Evolutionary conservation across 345 rosid species (phyloP).

Genomic region (Murraya koenigii): DNA sequence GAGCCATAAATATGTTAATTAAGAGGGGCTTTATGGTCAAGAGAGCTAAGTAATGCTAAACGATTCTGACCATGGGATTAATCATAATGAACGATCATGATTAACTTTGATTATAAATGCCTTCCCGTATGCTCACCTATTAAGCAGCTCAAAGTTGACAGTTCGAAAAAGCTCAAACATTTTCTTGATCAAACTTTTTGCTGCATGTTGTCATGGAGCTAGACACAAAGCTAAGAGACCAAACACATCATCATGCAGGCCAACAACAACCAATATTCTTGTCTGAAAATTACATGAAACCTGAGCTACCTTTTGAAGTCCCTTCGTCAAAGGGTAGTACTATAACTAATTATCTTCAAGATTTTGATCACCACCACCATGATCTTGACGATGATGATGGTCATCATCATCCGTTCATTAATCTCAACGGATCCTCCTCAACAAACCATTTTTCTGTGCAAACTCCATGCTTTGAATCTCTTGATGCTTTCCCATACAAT

Average conservation of each 20-base stretch:
- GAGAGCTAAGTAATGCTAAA: neutral
- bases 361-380: conserved; percentile 42
- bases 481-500: conserved; percentile 43
- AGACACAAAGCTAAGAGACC: conserved; percentile 14
- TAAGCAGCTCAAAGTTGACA: conserved; percentile 13
- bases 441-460: conserved; percentile 42
- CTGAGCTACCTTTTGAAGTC: conserved; percentile 35
- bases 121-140: conserved; percentile 11
- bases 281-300: conserved; percentile 21
- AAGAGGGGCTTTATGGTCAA: neutral
- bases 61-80: conserved; percentile 15
- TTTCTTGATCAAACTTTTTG: neutral
- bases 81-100: conserved; percentile 18
- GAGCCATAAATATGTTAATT: too few relatives aligned
- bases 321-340: conserved; percentile 26
- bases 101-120: conserved; percentile 13
- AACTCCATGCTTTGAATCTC: conserved; percentile 37
- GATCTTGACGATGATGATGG: conserved; percentile 31
- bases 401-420: conserved; percentile 21
- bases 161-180: conserved; percentile 1
- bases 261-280: conserved; percentile 24
- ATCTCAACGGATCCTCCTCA: conserved; percentile 41
- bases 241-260: neutral
- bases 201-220: conserved; percentile 17
- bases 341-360: conserved; percentile 36